Conservation (phyloP, 805 yeast species). For the Suhomyces emberorum region DNA sequence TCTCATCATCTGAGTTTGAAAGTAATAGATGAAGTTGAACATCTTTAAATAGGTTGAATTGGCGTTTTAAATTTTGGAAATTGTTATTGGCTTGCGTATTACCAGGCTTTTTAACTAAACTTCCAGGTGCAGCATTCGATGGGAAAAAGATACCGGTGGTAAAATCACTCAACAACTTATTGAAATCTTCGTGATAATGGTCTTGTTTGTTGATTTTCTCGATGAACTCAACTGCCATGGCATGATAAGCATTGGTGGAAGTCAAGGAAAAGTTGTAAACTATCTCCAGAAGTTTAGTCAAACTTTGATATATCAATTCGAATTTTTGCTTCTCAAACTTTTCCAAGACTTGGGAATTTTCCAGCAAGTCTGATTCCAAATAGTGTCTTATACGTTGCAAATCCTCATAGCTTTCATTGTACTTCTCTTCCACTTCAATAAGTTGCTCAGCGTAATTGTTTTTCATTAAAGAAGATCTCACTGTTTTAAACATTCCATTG, state of each 20-base stretch:
- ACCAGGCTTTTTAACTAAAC: conserved; percentile 17
- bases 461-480: conserved; percentile 30
- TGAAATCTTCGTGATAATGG: conserved; percentile 23
- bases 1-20: conserved; percentile 11
- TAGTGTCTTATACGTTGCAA: conserved; percentile 29
- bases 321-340: conserved; percentile 34
- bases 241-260: conserved; percentile 23
- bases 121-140: conserved; percentile 28
- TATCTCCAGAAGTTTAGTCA: conserved; percentile 33
- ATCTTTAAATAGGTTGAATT: conserved; percentile 40
- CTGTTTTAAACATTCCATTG: conserved; percentile 26
- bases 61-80: conserved; percentile 35
- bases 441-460: conserved; percentile 28
- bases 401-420: conserved; percentile 32
- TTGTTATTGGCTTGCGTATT: conserved; percentile 28
- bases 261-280: conserved; percentile 24
- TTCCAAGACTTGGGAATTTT: conserved; percentile 23
- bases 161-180: conserved; percentile 20
- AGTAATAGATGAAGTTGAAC: conserved; percentile 34
- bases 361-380: conserved; percentile 27
- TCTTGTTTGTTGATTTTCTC: conserved; percentile 16
- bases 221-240: conserved; percentile 21
- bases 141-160: conserved; percentile 42
- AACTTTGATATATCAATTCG: conserved; percentile 29
- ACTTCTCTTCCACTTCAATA: conserved; percentile 25